Conservation (phyloP, 139 green algal genomes). For the Edaphochlamys debaryana region DNA sequence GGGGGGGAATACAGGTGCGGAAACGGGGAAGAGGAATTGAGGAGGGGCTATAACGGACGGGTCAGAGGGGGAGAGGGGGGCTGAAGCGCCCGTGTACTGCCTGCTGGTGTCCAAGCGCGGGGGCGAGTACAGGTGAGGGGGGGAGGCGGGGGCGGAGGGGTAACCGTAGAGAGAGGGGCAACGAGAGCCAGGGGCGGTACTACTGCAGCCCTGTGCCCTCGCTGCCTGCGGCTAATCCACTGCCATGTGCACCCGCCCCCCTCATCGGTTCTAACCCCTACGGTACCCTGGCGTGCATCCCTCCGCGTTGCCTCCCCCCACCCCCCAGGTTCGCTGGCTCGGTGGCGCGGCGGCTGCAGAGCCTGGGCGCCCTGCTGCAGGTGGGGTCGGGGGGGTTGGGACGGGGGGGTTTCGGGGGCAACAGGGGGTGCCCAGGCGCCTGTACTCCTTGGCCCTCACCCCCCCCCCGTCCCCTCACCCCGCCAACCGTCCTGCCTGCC, state of each 20-base stretch:
- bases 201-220: not conserved
- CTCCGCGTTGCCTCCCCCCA: not conserved
- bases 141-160: too few relatives aligned
- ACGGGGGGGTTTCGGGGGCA: not conserved
- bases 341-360: conserved; percentile 60
- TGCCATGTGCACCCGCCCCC: too few relatives aligned
- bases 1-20: conserved; percentile 51
- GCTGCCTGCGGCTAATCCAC: too few relatives aligned
- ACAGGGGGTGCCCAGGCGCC: too few relatives aligned
- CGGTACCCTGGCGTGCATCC: not conserved
- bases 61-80: too few relatives aligned
- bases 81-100: conserved; percentile 76
- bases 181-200: too few relatives aligned
- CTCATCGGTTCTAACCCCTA: not conserved
- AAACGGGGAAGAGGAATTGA: too few relatives aligned
- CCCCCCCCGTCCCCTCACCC: too few relatives aligned
- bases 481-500: too few relatives aligned
- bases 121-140: conserved; percentile 43
- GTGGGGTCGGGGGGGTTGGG: not conserved
- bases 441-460: too few relatives aligned
- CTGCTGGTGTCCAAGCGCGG: conserved; percentile 70
- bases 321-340: conserved; percentile 49
- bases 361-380: conserved; percentile 62
- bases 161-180: too few relatives aligned
- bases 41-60: too few relatives aligned